Base-by-base conservation (phyloP, 371 early-diverging fungal genomes). In the Dichotomocladium elegans region DNA sequence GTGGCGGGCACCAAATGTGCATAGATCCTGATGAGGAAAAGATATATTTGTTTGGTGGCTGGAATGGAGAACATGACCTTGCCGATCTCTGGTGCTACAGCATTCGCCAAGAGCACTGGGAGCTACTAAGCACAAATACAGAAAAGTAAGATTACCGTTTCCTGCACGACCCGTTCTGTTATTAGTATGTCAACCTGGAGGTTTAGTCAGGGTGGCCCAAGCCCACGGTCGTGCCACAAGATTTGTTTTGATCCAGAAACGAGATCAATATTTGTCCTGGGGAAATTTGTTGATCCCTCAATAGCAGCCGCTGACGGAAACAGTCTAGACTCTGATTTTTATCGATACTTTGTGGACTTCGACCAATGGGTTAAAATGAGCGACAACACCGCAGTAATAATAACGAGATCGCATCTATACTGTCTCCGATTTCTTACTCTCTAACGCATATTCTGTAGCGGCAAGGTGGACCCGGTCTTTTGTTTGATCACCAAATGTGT, bases 1-100 rank as follows among this genome's bases (percentile, higher is more conserved):
- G 99, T 45, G 98, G 98, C 25, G 99, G 98, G 4, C 99, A 99
- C 72, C 98, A 97, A 64, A 93, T 96, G 95, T 92, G 92, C 60
- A 81, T 95, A 21, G 96, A 96, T 58, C 70, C 74, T 8, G 78
- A 85, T 40, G 64, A 67, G 4, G 82, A 90, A 14, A 63, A 70
- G n/a, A 85, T 95, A 2, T 99, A 94, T 66, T 58, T 99, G 17
- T 83, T 92, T 60, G 99, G 98, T 12, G 99, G 99, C 7, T 99
- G 96, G 95, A 88, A 95, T 74, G 99, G 99, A 1, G 58, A 73
- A 10, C 66, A 78, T 28, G 95, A 97, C 53, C 68, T 98, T 28
- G 74, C 85, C 9, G 99, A 99, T 68, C 87, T 98, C 53, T 99
- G 99, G 99, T 73, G 70, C 41, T 92, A 74, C 55, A 71, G 83